Conservation (phyloP, 495 filamentous ascomycete genomes). For the Daldinia childiae region DNA sequence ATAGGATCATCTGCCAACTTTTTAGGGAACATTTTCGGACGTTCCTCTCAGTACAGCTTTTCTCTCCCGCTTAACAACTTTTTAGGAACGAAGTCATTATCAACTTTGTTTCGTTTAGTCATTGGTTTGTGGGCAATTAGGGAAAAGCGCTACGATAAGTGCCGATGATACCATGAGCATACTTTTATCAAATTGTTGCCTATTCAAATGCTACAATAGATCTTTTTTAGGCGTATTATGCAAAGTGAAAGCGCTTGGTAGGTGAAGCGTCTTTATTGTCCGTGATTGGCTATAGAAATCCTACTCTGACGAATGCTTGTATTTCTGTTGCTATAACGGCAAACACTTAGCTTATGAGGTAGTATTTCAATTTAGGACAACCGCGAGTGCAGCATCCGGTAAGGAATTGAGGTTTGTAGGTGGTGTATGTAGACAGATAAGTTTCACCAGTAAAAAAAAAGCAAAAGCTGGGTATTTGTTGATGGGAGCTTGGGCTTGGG, state of each 20-base stretch:
- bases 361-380: background rate
- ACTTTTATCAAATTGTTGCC: background rate
- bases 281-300: conserved; percentile 11
- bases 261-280: conserved; percentile 24
- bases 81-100: background rate
- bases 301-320: conserved; percentile 7
- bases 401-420: background rate
- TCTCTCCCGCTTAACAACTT: background rate
- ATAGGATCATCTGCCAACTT: background rate
- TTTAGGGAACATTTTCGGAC: background rate
- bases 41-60: background rate
- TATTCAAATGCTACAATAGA: conserved; percentile 1
- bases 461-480: conserved; percentile 1
- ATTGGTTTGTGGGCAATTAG: background rate
- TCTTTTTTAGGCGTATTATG: conserved; percentile 34
- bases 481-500: conserved; percentile 6
- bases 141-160: background rate
- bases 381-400: background rate
- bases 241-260: conserved; percentile 29
- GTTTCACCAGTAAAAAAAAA: conserved; percentile 11
- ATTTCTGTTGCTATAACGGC: background rate
- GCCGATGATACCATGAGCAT: background rate
- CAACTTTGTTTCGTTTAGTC: background rate
- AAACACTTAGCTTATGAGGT: conserved; percentile 7
- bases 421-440: background rate